Conservation (phyloP, 768 basidiomycete genomes). For the Rhodosporidiobolus sp. region DNA sequence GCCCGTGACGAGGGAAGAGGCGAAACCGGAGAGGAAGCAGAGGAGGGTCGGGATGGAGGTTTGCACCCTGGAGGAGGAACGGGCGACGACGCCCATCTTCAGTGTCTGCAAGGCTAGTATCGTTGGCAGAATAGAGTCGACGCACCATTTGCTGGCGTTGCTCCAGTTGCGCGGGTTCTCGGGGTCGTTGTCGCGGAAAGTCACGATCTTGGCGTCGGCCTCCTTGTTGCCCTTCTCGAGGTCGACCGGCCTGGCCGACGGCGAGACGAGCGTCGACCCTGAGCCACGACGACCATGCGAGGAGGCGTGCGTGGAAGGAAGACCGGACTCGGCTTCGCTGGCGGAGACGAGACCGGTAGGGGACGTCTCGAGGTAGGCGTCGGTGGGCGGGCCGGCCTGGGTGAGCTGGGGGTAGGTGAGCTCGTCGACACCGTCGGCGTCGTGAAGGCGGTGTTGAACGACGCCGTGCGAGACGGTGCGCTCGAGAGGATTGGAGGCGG, state of each 20-base stretch:
- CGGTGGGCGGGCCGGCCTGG: constrained; percentile 20
- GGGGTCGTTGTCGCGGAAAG: constrained; percentile 30
- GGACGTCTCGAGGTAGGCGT: constrained; percentile 15
- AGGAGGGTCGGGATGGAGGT: constrained; percentile 24
- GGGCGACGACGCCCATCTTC: too few relatives aligned
- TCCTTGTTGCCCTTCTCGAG: constrained; percentile 35
- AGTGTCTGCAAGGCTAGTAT: too few relatives aligned
- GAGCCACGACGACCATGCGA: not conserved
- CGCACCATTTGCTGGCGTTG: constrained; percentile 42
- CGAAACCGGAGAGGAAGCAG: constrained; percentile 46
- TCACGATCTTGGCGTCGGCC: constrained; percentile 39
- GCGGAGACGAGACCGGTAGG: constrained; percentile 25
- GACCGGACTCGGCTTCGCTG: constrained; percentile 10
- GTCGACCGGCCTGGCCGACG: constrained; percentile 1
- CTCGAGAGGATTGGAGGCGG: not conserved
- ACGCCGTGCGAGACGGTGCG: constrained; percentile 26
- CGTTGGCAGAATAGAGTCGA: not conserved
- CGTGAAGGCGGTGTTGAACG: constrained; percentile 3
- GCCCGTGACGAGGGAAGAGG: constrained; percentile 44
- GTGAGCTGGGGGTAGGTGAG: constrained; percentile 23
- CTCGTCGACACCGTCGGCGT: not conserved
- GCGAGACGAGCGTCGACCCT: constrained; percentile 1
- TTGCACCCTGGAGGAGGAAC: constrained; percentile 19
- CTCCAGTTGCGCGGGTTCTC: constrained; percentile 43
- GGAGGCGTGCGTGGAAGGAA: not conserved